Conservation (phyloP, 805 yeast species). For the Wickerhamiella kurtzmanii region DNA sequence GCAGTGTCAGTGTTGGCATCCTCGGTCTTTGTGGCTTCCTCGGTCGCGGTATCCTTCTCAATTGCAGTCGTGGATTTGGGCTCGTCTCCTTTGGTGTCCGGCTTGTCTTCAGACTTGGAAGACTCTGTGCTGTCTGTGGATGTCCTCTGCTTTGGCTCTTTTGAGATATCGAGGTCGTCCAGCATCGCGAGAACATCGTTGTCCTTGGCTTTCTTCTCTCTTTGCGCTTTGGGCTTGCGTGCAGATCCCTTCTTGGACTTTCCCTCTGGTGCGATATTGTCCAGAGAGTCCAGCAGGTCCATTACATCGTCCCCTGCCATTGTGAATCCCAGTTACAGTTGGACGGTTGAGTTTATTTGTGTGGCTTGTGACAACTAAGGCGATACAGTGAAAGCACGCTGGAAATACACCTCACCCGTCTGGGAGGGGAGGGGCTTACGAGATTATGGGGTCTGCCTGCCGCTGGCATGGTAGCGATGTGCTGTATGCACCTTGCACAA, state of each 20-base stretch:
- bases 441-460: not conserved
- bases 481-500: too few species aligned
- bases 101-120: not conserved
- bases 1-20: not conserved
- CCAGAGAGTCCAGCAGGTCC: conserved; percentile 30
- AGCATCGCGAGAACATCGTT: conserved; percentile 30
- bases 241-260: conserved; percentile 15
- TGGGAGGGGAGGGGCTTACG: too few species aligned
- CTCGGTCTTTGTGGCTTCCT: too few species aligned
- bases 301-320: conserved; percentile 25
- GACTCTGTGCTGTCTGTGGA: not conserved
- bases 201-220: conserved; percentile 24
- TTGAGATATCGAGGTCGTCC: conserved; percentile 24
- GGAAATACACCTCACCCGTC: too few species aligned
- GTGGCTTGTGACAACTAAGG: not conserved
- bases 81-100: too few species aligned
- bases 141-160: not conserved
- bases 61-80: too few species aligned
- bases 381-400: too few species aligned
- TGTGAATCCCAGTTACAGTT: too few species aligned
- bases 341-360: too few species aligned
- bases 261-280: conserved; percentile 15
- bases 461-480: too few species aligned
- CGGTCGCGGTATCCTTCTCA: too few species aligned
- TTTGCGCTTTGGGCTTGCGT: conserved; percentile 10